Percentiles rank a stretch among this genome's conserved stretches.
Evolutionary conservation across 2,329 filamentous ascomycete species (phyloP).

Genomic region (Penicillium oxalicum): DNA sequence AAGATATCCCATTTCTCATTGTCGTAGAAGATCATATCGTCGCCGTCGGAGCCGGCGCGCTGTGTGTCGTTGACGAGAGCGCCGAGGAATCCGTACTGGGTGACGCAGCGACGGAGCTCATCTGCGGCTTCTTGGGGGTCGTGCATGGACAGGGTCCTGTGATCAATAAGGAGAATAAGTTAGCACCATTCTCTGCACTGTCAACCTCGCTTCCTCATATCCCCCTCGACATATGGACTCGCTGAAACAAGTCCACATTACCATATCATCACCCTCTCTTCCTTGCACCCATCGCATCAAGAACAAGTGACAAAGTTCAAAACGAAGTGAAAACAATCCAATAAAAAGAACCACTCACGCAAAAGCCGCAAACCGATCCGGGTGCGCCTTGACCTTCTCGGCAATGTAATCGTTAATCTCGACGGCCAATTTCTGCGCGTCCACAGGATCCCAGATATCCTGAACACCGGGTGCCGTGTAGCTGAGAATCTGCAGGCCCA

Average conservation of each 20-base stretch:
- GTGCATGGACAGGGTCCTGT: slow-evolving; percentile 37
- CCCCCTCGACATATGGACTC: no score
- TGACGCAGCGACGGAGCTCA: slow-evolving; percentile 46
- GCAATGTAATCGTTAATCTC: slow-evolving; percentile 47
- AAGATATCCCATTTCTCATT: slow-evolving; percentile 53
- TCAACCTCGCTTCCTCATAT: no score
- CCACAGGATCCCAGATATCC: slow-evolving; percentile 41
- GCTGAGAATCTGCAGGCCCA: slow-evolving; percentile 45
- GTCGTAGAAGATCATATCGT: slow-evolving; percentile 61
- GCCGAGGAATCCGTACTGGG: slow-evolving; percentile 56
- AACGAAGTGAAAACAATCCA: no score
- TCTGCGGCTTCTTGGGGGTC: slow-evolving; percentile 35
- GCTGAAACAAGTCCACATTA: no score
- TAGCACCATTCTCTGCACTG: no score
- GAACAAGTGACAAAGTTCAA: no score
- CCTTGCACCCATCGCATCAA: no score
- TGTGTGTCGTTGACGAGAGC: slow-evolving; percentile 59
- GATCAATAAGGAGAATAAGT: no score
- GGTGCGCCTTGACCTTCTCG: slow-evolving; percentile 37
- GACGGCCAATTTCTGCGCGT: slow-evolving; percentile 41
- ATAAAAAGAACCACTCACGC: slow-evolving; percentile 22
- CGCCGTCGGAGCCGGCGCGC: slow-evolving; percentile 52
- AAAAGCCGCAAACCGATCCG: slow-evolving; percentile 43
- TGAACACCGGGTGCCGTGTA: slow-evolving; percentile 47
- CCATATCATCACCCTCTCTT: no score